These are phyloP conservation scores for Talaromyces rugulosus DNA, from an alignment of 2,329 filamentous ascomycete genomes.

Conservation along the genomic window DNA sequence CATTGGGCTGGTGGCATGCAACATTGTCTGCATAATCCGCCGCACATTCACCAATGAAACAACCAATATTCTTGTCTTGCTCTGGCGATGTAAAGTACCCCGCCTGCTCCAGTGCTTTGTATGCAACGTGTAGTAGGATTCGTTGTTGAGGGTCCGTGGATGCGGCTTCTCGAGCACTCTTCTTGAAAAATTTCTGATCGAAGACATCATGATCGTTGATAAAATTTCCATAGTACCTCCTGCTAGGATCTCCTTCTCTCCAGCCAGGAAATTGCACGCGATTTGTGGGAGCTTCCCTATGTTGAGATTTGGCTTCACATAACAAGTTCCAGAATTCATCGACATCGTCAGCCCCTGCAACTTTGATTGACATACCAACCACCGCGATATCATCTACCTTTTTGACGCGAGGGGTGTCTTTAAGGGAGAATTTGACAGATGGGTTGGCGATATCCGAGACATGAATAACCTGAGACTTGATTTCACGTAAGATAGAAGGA, in stretches of 20 bases:
- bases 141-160: slow-evolving; percentile 18
- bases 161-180: slow-evolving; percentile 11
- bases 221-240: slow-evolving; percentile 16
- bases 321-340: slow-evolving; percentile 32
- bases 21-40: slow-evolving; percentile 25
- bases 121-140: slow-evolving; percentile 29
- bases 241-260: slow-evolving; percentile 15
- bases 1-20: slow-evolving; percentile 15
- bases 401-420: not conserved
- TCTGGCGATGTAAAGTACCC: slow-evolving; percentile 19
- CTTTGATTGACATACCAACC: slow-evolving; percentile 28
- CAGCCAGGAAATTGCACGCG: slow-evolving; percentile 14
- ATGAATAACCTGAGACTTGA: slow-evolving; percentile 15
- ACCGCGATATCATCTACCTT: slow-evolving; percentile 26
- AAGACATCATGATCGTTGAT: slow-evolving; percentile 24
- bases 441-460: not conserved
- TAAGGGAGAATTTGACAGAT: not conserved
- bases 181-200: slow-evolving; percentile 25
- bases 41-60: slow-evolving; percentile 23
- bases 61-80: slow-evolving; percentile 22
- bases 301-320: slow-evolving; percentile 16
- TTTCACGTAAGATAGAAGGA: slow-evolving; percentile 23
- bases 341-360: slow-evolving; percentile 26
- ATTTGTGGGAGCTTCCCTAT: slow-evolving; percentile 13
- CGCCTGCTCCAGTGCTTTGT: slow-evolving; percentile 31